These are phyloP conservation scores for Brassica rapa DNA, from an alignment of 345 rosid genomes.

Conservation along the genomic window DNA sequence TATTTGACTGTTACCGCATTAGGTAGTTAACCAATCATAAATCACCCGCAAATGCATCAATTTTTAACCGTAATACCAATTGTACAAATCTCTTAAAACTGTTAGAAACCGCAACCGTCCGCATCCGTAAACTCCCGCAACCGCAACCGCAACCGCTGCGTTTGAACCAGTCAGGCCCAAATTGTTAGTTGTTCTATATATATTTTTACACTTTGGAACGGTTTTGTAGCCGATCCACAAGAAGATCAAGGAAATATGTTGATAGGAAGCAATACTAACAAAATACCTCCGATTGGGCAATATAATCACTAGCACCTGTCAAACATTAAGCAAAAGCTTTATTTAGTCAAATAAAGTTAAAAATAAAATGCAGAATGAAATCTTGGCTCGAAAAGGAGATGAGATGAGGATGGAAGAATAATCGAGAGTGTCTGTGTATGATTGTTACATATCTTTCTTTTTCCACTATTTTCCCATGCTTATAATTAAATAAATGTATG, in stretches of 20 bases:
- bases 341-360: background rate
- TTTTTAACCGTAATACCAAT: too few relatives aligned
- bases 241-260: background rate
- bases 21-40: too few relatives aligned
- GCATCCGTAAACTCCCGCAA: too few relatives aligned
- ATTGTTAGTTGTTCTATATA: background rate
- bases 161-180: too few relatives aligned
- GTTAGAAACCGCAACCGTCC: too few relatives aligned
- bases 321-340: background rate
- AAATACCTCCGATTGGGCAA: background rate
- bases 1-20: too few relatives aligned
- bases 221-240: background rate
- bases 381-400: background rate
- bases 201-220: background rate
- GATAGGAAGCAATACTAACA: background rate
- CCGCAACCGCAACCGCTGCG: too few relatives aligned
- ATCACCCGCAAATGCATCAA: too few relatives aligned
- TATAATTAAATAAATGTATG: background rate
- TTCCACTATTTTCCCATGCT: background rate
- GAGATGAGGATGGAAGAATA: constrained; percentile 17
- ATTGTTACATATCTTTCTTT: constrained; percentile 8
- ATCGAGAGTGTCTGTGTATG: constrained; percentile 1
- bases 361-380: background rate
- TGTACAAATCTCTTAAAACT: too few relatives aligned
- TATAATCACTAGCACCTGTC: background rate